Percentiles rank a stretch among this genome's conserved stretches.
phyloP scores from a whole-genome alignment of 2,329 filamentous ascomycete genomes.

The Aspergillus ochraceoroseus region DNA sequence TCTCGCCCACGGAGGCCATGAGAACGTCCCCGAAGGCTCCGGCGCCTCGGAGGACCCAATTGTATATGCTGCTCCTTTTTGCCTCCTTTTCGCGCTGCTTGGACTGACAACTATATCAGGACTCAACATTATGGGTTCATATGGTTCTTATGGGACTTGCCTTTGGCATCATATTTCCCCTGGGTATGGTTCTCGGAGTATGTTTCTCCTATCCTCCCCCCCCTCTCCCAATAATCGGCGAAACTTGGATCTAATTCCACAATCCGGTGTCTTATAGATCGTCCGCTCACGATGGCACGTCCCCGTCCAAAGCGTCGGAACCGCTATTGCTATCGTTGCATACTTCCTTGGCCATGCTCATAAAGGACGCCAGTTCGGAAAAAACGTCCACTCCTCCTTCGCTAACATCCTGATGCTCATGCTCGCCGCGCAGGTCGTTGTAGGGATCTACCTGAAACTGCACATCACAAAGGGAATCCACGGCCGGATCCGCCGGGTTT shows the following conservation, averaged over 20 bases:
- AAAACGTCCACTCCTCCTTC: constrained; percentile 76
- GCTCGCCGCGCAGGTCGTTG: constrained; percentile 67
- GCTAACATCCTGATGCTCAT: constrained; percentile 75
- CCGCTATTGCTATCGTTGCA: constrained; percentile 70
- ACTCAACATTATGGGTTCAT: constrained; percentile 86
- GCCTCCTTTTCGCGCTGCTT: background rate
- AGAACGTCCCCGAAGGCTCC: constrained; percentile 62
- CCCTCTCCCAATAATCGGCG: too few relatives aligned
- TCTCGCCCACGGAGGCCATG: constrained; percentile 52
- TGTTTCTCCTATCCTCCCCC: constrained; percentile 29
- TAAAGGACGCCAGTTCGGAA: constrained; percentile 77
- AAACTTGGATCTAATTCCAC: too few relatives aligned
- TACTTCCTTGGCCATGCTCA: constrained; percentile 91
- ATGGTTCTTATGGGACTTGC: constrained; percentile 82
- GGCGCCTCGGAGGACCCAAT: constrained; percentile 68
- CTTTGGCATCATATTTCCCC: constrained; percentile 87
- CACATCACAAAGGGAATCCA: constrained; percentile 83
- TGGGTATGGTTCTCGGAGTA: constrained; percentile 93
- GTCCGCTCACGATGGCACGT: constrained; percentile 91
- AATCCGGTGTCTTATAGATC: constrained; percentile 53
- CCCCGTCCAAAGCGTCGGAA: constrained; percentile 72
- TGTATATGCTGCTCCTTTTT: constrained; percentile 46
- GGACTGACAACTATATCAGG: constrained; percentile 42
- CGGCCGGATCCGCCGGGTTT: constrained; percentile 65
- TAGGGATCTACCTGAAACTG: constrained; percentile 83